A percentile compares a stretch with the other conserved stretches of the same genome.
These are phyloP conservation scores for Yamadazyma taylorii DNA, from an alignment of 1,139 yeast genomes.

Conservation along the genomic window DNA sequence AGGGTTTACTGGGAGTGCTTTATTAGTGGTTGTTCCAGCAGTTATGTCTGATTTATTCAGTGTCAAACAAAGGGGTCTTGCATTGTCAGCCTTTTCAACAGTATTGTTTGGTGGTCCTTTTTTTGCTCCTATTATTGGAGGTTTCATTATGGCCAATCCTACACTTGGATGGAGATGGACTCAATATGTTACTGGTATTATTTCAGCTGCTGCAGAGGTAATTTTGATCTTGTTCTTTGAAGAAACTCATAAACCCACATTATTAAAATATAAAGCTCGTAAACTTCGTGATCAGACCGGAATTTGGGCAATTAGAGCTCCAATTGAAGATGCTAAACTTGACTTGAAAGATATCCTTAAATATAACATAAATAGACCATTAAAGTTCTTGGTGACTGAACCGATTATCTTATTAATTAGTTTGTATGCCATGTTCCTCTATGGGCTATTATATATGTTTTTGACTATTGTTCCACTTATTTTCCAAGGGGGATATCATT, in stretches of 20 bases:
- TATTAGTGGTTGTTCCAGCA: conserved; percentile 47
- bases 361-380: conserved; percentile 70
- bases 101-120: conserved; percentile 48
- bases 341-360: conserved; percentile 63
- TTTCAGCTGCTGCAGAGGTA: conserved; percentile 37
- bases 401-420: conserved; percentile 71
- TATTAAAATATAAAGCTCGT: conserved; percentile 63
- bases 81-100: conserved; percentile 34
- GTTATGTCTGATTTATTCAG: conserved; percentile 41
- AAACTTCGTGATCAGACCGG: conserved; percentile 54
- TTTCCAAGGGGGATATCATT: conserved; percentile 60
- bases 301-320: conserved; percentile 82
- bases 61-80: conserved; percentile 35
- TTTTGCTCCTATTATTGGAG: conserved; percentile 45
- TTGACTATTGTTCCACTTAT: conserved; percentile 80
- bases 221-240: conserved; percentile 32
- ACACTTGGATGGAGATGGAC: conserved; percentile 61
- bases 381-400: conserved; percentile 65
- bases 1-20: conserved; percentile 44
- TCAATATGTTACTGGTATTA: conserved; percentile 51
- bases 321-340: conserved; percentile 71
- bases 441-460: conserved; percentile 77
- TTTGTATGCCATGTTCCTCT: conserved; percentile 78
- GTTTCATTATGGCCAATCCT: conserved; percentile 32
- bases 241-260: conserved; percentile 52